Evolutionary conservation across 306 rosid genomes (phyloP).

Genomic region (Gastrolobium villosum): DNA sequence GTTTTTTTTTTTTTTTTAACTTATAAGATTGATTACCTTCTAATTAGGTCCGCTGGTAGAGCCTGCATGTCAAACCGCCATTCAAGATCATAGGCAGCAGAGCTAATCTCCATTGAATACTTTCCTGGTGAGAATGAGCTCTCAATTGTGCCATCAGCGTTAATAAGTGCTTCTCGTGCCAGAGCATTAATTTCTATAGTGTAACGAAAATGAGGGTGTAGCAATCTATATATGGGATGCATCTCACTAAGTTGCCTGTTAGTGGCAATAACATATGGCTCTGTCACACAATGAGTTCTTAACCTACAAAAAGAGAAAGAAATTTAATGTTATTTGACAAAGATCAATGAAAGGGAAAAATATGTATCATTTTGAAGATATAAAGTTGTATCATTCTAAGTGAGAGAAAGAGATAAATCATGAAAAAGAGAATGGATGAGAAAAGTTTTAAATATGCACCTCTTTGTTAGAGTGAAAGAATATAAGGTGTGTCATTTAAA

Average conservation of each 20-base stretch:
- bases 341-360: no score
- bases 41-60: conserved; percentile 80
- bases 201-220: conserved; percentile 91
- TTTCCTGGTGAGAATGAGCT: conserved; percentile 65
- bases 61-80: conserved; percentile 79
- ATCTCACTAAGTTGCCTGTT: conserved; percentile 80
- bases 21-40: conserved; percentile 59
- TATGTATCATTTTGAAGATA: no score
- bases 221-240: conserved; percentile 80
- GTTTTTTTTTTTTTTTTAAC: no score
- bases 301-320: conserved; percentile 59
- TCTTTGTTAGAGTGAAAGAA: no score
- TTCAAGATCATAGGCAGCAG: conserved; percentile 66
- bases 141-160: conserved; percentile 78
- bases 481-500: no score
- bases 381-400: no score
- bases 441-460: no score
- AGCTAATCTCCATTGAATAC: conserved; percentile 70
- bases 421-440: no score
- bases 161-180: conserved; percentile 82
- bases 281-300: conserved; percentile 81
- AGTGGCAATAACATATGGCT: conserved; percentile 88
- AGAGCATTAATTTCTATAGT: conserved; percentile 87
- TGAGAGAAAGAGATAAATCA: no score
- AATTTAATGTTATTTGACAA: background rate